These are phyloP conservation scores for Phlegmacium glaucopus DNA, from an alignment of 768 basidiomycete genomes.

Conservation along the genomic window DNA sequence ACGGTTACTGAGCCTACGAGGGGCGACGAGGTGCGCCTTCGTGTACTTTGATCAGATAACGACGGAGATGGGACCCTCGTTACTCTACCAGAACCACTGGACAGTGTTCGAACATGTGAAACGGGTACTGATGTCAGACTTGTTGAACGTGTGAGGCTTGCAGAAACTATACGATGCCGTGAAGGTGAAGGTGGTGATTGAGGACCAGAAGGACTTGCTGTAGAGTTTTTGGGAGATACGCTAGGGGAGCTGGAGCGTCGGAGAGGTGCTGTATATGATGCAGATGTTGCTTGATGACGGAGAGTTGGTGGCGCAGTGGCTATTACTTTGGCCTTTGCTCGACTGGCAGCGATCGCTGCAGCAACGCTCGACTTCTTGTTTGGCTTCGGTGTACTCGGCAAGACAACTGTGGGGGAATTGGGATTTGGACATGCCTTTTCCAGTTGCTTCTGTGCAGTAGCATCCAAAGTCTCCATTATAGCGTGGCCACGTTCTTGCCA, in stretches of 20 bases:
- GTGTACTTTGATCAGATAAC: constrained; percentile 33
- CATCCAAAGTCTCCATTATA: constrained; percentile 68
- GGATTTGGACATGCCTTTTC: constrained; percentile 81
- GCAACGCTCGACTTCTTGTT: constrained; percentile 80
- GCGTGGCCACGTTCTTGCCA: constrained; percentile 70
- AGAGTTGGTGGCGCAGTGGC: constrained; percentile 78
- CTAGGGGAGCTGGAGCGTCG: constrained; percentile 42
- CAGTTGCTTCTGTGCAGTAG: constrained; percentile 70
- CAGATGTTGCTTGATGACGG: constrained; percentile 79
- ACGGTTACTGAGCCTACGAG: constrained; percentile 30
- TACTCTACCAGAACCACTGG: constrained; percentile 29
- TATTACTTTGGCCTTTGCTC: constrained; percentile 83
- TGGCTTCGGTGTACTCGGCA: constrained; percentile 50
- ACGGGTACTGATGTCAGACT: constrained; percentile 28
- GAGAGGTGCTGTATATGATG: constrained; percentile 50
- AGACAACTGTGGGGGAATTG: constrained; percentile 33
- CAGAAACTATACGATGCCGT: constrained; percentile 39
- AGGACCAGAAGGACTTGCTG: constrained; percentile 45
- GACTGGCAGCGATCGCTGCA: constrained; percentile 85
- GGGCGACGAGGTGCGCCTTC: constrained; percentile 50
- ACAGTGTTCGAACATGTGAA: constrained; percentile 38
- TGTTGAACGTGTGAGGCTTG: constrained; percentile 41
- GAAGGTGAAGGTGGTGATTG: constrained; percentile 45
- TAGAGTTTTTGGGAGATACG: constrained; percentile 33
- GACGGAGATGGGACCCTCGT: constrained; percentile 38